Evolutionary conservation across 768 basidiomycete species (phyloP).

Genomic region (Podaxis sp.): DNA sequence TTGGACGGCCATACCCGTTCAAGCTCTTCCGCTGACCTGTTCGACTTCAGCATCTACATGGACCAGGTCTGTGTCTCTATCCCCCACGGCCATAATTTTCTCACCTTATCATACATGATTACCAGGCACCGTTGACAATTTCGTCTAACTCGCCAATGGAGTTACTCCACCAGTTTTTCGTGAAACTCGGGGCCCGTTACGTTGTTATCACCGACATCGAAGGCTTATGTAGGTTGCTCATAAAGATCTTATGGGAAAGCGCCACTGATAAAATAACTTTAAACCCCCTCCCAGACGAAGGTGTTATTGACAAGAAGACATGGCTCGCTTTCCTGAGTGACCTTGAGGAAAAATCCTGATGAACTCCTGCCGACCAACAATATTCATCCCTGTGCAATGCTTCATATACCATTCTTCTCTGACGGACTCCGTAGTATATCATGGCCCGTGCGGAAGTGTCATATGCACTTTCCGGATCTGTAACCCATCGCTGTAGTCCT

Average conservation of each 20-base stretch:
- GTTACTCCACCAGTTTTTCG: conserved; percentile 90
- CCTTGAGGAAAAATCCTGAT: conserved; percentile 55
- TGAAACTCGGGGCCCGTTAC: conserved; percentile 90
- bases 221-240: conserved; percentile 64
- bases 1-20: conserved; percentile 35
- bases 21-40: conserved; percentile 44
- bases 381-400: background rate
- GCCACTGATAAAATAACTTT: background rate
- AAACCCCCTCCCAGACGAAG: conserved; percentile 56
- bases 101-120: background rate
- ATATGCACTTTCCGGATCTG: background rate
- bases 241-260: background rate
- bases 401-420: conserved; percentile 14
- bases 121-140: conserved; percentile 83
- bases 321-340: conserved; percentile 88
- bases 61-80: conserved; percentile 58
- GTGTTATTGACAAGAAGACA: conserved; percentile 90
- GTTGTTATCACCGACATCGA: conserved; percentile 81
- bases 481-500: background rate
- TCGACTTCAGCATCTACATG: conserved; percentile 88
- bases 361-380: background rate
- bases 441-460: background rate
- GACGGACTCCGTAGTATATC: background rate
- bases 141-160: conserved; percentile 85
- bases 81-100: background rate